A percentile compares a stretch with the other conserved stretches of the same genome.
phyloP scores from a whole-genome alignment of 768 basidiomycete species.

The Boletus vinaceobasis region DNA sequence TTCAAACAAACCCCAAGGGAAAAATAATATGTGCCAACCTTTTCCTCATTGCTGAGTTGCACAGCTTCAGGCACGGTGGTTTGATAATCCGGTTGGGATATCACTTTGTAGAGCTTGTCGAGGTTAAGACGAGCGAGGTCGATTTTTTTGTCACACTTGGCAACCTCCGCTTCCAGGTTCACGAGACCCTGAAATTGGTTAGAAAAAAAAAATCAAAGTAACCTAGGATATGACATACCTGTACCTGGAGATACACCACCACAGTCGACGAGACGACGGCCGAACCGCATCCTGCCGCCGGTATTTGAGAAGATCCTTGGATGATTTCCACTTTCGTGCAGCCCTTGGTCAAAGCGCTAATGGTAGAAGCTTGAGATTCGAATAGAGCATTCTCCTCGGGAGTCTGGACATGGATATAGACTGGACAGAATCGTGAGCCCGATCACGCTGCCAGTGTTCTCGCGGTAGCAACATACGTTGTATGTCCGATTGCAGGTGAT shows the following conservation, averaged over 20 bases:
- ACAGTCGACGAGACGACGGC: conserved; percentile 72
- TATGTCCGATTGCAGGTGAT: conserved; percentile 82
- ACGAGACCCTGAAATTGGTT: conserved; percentile 68
- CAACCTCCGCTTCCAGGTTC: conserved; percentile 82
- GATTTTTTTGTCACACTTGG: conserved; percentile 88
- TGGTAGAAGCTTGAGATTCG: conserved; percentile 68
- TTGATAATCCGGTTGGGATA: conserved; percentile 73
- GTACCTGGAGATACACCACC: conserved; percentile 79
- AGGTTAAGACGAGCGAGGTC: conserved; percentile 64
- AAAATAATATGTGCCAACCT: conserved; percentile 43
- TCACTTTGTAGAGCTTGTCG: conserved; percentile 73
- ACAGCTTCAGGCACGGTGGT: conserved; percentile 79
- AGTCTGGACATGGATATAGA: conserved; percentile 71
- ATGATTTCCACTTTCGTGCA: conserved; percentile 75
- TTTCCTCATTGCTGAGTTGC: conserved; percentile 70
- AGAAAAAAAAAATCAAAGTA: not conserved
- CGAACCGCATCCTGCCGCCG: conserved; percentile 73
- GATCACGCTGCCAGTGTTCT: not conserved
- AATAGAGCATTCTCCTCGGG: conserved; percentile 65
- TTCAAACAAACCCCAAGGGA: rapidly evolving
- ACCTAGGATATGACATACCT: conserved; percentile 45
- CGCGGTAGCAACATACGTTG: conserved; percentile 6
- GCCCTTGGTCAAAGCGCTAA: conserved; percentile 83
- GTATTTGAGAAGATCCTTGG: conserved; percentile 60
- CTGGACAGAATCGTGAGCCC: conserved; percentile 27